These are phyloP conservation scores for Chlamydomonas asymmetrica DNA, from an alignment of 139 green algal species.

Conservation along the genomic window DNA sequence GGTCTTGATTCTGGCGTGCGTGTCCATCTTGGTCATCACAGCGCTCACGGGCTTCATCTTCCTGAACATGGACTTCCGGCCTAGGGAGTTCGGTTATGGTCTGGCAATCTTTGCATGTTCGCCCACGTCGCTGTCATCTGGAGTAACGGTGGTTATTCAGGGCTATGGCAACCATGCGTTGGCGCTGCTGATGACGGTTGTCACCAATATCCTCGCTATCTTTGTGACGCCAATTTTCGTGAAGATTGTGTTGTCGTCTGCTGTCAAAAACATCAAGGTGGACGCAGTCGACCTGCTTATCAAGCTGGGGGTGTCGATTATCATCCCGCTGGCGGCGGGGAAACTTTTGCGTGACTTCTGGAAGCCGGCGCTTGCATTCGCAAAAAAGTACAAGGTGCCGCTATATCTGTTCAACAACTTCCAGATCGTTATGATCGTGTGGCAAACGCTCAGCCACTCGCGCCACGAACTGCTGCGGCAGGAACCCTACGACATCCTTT, in stretches of 20 bases:
- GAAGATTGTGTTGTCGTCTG: slow-evolving; percentile 49
- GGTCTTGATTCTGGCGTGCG: slow-evolving; percentile 53
- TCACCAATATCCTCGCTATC: slow-evolving; percentile 79
- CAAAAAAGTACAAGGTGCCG: slow-evolving; percentile 48
- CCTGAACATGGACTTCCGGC: slow-evolving; percentile 51
- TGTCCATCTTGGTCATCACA: slow-evolving; percentile 69
- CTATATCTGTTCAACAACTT: slow-evolving; percentile 64
- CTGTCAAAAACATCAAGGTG: slow-evolving; percentile 44
- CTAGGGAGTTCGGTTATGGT: slow-evolving; percentile 67
- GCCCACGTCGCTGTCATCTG: slow-evolving; percentile 82
- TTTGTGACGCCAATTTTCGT: slow-evolving; percentile 70
- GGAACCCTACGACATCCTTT: slow-evolving; percentile 57
- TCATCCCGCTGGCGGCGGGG: slow-evolving; percentile 67
- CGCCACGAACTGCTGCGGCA: slow-evolving; percentile 56
- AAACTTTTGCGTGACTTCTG: slow-evolving; percentile 59
- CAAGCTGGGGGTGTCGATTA: slow-evolving; percentile 78
- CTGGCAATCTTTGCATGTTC: slow-evolving; percentile 81
- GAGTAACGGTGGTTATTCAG: slow-evolving; percentile 63
- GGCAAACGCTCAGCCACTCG: slow-evolving; percentile 63
- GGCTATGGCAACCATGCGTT: slow-evolving; percentile 76
- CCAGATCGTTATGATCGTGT: slow-evolving; percentile 68
- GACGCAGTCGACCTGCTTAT: slow-evolving; percentile 69
- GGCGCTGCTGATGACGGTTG: slow-evolving; percentile 79
- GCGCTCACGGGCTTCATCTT: slow-evolving; percentile 66
- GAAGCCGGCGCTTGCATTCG: slow-evolving; percentile 23